These are phyloP conservation scores for Narthecium ossifragum DNA, from an alignment of 106 monocot genomes.

Conservation along the genomic window DNA sequence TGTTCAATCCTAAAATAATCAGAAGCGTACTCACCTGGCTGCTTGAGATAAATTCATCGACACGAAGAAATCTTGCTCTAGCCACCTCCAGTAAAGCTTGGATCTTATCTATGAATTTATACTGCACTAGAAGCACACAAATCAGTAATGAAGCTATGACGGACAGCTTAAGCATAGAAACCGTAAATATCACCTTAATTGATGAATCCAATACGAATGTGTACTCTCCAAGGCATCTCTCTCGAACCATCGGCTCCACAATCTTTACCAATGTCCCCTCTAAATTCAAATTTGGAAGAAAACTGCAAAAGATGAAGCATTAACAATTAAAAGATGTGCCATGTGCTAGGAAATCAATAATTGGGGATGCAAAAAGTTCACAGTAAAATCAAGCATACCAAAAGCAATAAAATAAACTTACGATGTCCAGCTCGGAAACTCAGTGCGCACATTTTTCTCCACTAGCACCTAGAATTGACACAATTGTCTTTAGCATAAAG, in stretches of 20 bases:
- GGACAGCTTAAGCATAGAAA: not conserved
- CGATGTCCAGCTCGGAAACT: conserved; percentile 55
- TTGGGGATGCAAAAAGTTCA: not conserved
- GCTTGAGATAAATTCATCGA: conserved; percentile 47
- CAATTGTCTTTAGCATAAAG: no score
- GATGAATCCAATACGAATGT: conserved; percentile 59
- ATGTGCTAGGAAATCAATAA: no score
- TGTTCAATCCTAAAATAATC: not conserved
- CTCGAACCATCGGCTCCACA: conserved; percentile 50
- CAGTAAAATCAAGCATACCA: no score
- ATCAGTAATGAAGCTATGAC: conserved; percentile 4
- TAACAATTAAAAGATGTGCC: not conserved
- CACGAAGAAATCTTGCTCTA: conserved; percentile 47
- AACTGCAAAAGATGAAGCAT: conserved; percentile 26
- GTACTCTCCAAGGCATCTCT: conserved; percentile 58
- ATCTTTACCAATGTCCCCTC: conserved; percentile 37
- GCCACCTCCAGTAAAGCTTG: conserved; percentile 35
- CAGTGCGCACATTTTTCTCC: conserved; percentile 48
- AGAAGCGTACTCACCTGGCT: conserved; percentile 43
- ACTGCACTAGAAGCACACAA: conserved; percentile 38
- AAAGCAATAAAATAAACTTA: conserved; percentile 36
- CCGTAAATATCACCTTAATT: conserved; percentile 30
- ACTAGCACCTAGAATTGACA: conserved; percentile 44
- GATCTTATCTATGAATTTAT: conserved; percentile 62
- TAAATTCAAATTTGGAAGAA: conserved; percentile 40